Evolutionary conservation across 2,329 filamentous ascomycete genomes (phyloP).

Genomic region (Aspergillus floridensis): DNA sequence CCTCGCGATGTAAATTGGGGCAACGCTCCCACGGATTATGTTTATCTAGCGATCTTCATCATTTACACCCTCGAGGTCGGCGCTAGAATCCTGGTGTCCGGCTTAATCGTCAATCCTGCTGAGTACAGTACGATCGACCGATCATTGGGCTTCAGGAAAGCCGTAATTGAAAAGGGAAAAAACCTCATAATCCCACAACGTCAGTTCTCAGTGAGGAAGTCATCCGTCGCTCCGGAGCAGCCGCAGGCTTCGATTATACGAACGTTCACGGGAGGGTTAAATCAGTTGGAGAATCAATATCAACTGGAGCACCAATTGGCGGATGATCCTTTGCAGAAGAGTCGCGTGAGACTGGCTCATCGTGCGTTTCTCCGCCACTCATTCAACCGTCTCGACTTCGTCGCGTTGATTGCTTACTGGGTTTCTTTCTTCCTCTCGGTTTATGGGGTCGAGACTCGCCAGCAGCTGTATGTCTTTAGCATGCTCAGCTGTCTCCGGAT

Average conservation of each 20-base stretch:
- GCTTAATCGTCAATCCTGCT: constrained; percentile 81
- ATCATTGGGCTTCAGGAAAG: constrained; percentile 69
- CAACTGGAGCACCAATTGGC: constrained; percentile 57
- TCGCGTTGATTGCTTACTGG: constrained; percentile 95
- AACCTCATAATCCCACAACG: constrained; percentile 79
- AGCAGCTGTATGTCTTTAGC: constrained; percentile 83
- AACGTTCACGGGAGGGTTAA: constrained; percentile 72
- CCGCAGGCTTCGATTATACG: constrained; percentile 62
- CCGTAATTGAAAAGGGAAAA: constrained; percentile 71
- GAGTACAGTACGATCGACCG: constrained; percentile 92
- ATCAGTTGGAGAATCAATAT: constrained; percentile 66
- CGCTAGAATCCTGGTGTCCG: constrained; percentile 85
- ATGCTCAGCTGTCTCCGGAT: constrained; percentile 97
- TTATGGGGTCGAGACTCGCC: constrained; percentile 63
- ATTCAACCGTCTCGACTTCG: constrained; percentile 92
- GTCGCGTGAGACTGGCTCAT: constrained; percentile 80
- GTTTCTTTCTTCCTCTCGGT: constrained; percentile 75
- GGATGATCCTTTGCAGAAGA: constrained; percentile 69
- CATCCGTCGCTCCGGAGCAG: constrained; percentile 41
- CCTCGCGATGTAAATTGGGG: constrained; percentile 66
- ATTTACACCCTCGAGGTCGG: constrained; percentile 86
- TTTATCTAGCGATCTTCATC: constrained; percentile 76
- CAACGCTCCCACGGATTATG: constrained; percentile 66
- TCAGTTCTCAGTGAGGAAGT: constrained; percentile 61
- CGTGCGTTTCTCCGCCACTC: constrained; percentile 91